These are phyloP conservation scores for Mycena latifolia DNA, from an alignment of 768 basidiomycete species.

Conservation along the genomic window DNA sequence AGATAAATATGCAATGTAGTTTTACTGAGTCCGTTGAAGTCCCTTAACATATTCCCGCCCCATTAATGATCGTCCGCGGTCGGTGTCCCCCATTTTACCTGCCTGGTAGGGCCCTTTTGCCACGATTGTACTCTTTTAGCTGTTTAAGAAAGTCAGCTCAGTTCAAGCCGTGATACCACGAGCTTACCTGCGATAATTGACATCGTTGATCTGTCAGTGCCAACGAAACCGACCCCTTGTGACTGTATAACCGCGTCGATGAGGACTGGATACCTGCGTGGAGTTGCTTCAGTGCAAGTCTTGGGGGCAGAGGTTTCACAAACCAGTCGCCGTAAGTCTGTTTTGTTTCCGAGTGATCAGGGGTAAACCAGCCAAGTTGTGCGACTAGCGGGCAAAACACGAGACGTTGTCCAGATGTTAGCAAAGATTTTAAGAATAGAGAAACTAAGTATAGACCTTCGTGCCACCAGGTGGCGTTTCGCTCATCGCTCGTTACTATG, in stretches of 20 bases:
- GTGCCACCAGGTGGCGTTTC: conserved; percentile 69
- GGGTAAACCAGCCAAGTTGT: conserved; percentile 61
- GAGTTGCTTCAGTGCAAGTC: not conserved
- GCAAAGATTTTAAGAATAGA: too few species aligned
- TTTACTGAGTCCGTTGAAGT: conserved; percentile 2
- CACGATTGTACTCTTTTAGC: conserved; percentile 74
- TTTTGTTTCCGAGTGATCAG: conserved; percentile 64
- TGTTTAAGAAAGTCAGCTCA: not conserved
- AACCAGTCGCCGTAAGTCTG: conserved; percentile 65
- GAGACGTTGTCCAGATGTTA: too few species aligned
- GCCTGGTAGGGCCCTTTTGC: conserved; percentile 65
- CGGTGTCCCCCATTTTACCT: conserved; percentile 70
- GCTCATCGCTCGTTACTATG: conserved; percentile 76
- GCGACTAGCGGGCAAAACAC: too few species aligned
- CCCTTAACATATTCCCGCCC: conserved; percentile 27
- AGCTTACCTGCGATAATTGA: conserved; percentile 64
- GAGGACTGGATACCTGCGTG: conserved; percentile 76
- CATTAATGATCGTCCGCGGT: conserved; percentile 67
- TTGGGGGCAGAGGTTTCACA: conserved; percentile 32
- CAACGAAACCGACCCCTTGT: conserved; percentile 74
- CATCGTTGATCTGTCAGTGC: conserved; percentile 81
- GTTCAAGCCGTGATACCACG: not conserved
- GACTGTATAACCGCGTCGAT: conserved; percentile 83
- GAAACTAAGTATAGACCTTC: too few species aligned
- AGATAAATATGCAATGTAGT: conserved; percentile 14